A percentile compares a stretch with the other conserved stretches of the same genome.
phyloP scores from a whole-genome alignment of 1,139 yeast species.

The Scheffersomyces cryptocercus region DNA sequence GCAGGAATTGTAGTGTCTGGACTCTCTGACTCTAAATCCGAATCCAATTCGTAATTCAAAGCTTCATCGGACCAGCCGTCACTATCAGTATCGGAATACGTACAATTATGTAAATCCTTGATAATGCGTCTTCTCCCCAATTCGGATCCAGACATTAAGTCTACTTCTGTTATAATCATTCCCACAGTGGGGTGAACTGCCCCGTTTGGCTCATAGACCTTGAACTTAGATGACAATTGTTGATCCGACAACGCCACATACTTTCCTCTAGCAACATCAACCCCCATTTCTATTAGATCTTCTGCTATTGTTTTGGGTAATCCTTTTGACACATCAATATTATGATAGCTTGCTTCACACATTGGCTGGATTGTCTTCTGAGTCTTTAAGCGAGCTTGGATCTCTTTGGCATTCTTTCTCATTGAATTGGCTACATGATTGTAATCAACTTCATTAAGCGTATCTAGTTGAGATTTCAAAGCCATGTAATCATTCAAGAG shows the following conservation, averaged over 20 bases:
- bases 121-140: slow-evolving; percentile 6
- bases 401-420: slow-evolving; percentile 26
- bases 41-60: slow-evolving; percentile 1
- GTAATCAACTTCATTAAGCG: slow-evolving; percentile 28
- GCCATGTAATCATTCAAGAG: slow-evolving; percentile 55
- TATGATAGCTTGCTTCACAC: slow-evolving; percentile 50
- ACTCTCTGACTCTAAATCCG: neutral
- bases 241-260: slow-evolving; percentile 43
- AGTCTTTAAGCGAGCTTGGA: slow-evolving; percentile 24
- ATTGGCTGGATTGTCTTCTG: slow-evolving; percentile 28
- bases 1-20: neutral
- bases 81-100: slow-evolving; percentile 3
- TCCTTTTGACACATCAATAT: slow-evolving; percentile 50
- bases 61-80: slow-evolving; percentile 15
- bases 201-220: slow-evolving; percentile 42
- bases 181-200: slow-evolving; percentile 18
- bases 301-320: slow-evolving; percentile 51
- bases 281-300: slow-evolving; percentile 50
- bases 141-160: slow-evolving; percentile 19
- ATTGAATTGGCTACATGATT: slow-evolving; percentile 25
- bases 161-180: slow-evolving; percentile 21
- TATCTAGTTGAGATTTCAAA: slow-evolving; percentile 50
- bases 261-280: slow-evolving; percentile 43
- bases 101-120: slow-evolving; percentile 13
- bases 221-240: slow-evolving; percentile 38